Base-by-base conservation (phyloP, 2,329 filamentous ascomycete genomes). In the Bertia moriformis region DNA sequence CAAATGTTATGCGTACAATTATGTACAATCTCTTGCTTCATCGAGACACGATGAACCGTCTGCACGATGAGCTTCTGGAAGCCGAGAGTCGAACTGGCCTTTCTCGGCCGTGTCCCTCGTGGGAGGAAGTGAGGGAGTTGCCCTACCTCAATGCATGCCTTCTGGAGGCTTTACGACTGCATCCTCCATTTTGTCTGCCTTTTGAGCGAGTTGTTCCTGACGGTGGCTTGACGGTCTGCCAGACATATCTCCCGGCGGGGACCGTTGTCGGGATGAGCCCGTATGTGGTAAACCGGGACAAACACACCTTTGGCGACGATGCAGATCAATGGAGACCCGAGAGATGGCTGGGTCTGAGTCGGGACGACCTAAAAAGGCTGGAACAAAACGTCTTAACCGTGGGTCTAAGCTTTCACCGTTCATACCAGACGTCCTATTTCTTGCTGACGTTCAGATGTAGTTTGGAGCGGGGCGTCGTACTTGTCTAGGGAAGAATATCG, bases 131-230 rank as follows among this genome's bases (percentile, higher is more conserved):
- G 2, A 39, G 45, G 17, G 42, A 44, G 10, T 40, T 56, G n/a
- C 51, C 49, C 3, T 54, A 53, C 19, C 42, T 56, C 2, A 48
- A 55, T 40, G 51, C 51, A 3, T 47, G 48, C 24, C 39, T 54
- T 3, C 43, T 51, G 14, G 53, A 56, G 36, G 50, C 41, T 3
- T 27, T 48, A 2, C 49, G 53, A 3, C 37, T 54, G 29, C 48
- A 52, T 35, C 53, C 53, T 4, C 48, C 53, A 2, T 46, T 50
- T 12, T 40, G 41, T 2, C 42, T 54, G 4, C 48, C 44, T 1
- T 47, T 52, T 14, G 52, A 52, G 40, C 45, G 52, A 4, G 44
- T 50, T 12, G 50, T 52, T 1, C 52, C 51, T 1, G 24, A 41
- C 10, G 49, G 39, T 1, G 53, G 53, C 14, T 39, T 51, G 18